Conservation (phyloP, 805 yeast species). For the Isabelozyma gotoi region DNA sequence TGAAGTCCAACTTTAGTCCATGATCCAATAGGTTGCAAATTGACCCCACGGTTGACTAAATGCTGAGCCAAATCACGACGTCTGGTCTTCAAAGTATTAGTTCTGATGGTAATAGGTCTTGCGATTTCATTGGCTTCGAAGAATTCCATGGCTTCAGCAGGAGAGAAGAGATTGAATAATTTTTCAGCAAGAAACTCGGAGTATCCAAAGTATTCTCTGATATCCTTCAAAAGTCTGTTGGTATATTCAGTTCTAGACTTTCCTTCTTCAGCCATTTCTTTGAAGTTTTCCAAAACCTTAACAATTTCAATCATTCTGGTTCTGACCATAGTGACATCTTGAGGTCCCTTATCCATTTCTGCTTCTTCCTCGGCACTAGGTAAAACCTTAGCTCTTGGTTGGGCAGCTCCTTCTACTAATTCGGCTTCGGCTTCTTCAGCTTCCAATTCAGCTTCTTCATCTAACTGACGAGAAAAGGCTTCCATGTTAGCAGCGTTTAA, state of each 20-base stretch:
- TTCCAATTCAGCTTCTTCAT: constrained; percentile 51
- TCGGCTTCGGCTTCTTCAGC: constrained; percentile 53
- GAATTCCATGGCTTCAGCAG: constrained; percentile 96
- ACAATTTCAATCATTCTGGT: constrained; percentile 95
- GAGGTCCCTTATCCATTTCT: constrained; percentile 51
- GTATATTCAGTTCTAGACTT: constrained; percentile 81
- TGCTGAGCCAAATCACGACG: constrained; percentile 95
- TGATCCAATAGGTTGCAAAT: constrained; percentile 92
- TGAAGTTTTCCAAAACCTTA: constrained; percentile 89
- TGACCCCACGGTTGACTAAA: constrained; percentile 93
- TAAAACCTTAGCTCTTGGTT: constrained; percentile 75
- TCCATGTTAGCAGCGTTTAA: constrained; percentile 84
- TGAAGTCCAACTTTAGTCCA: constrained; percentile 99
- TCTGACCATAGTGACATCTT: constrained; percentile 78
- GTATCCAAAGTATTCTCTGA: constrained; percentile 92
- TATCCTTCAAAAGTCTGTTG: constrained; percentile 77
- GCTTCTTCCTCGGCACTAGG: constrained; percentile 70
- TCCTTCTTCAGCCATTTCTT: constrained; percentile 79
- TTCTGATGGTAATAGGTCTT: constrained; percentile 94
- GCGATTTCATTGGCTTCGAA: constrained; percentile 98
- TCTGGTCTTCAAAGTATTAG: constrained; percentile 93
- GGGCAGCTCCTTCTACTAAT: constrained; percentile 57
- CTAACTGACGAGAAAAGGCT: constrained; percentile 66
- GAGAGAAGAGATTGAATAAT: constrained; percentile 85
- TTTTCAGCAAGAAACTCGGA: constrained; percentile 90